Base-by-base conservation (phyloP, 148 eudicot genomes). In the Hydrangea macrophylla region DNA sequence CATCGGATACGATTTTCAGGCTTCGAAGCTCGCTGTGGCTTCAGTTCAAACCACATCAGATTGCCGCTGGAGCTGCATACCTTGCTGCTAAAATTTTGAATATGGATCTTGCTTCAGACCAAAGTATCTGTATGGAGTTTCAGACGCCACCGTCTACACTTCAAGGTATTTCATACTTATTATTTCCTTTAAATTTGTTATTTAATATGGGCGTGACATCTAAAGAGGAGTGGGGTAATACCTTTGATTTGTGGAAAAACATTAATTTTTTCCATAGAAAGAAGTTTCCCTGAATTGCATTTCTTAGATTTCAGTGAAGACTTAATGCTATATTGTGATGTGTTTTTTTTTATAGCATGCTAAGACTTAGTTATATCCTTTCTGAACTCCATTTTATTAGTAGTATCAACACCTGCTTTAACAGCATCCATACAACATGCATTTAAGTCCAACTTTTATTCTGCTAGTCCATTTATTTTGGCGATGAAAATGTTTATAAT, bases 61-160 rank as follows among this genome's bases (percentile, higher is more conserved):
- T 95, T 70, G 99, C 99, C 75, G 97, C 97, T 54, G 99, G 99
- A 31, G 92, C 92, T 76, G 96, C 89, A 55, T 89, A 84, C 72
- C 88, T 91, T 74, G 97, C 99, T 74, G 86, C 93, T 36, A 95
- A 84, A 80, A 74, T 83, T 78, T 67, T 95, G 56, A 91, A 85
- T 71, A 73, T 91, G 83, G 87, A 87, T 79, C 83, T 86, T 42
- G 76, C 88, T 62, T 81, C 87, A 57, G 88, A 78, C 77, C 80
- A 79, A 33, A 71, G 70, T 75, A 74, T 95, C 55, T 95, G 91
- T 91, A 65, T 70, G 57, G 97, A 91, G 84, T 91, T 91, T 76
- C 82, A 82, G 75, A 81, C 97, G 1, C 88, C 97, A 9, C 90
- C 88, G 23, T 65, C 76, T 70, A 80, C 89, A 67, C 86, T 95